Percentiles rank a stretch among this genome's conserved stretches.
Evolutionary conservation across 2,329 filamentous ascomycete genomes (phyloP).

Genomic region (Monosporascus sp.): DNA sequence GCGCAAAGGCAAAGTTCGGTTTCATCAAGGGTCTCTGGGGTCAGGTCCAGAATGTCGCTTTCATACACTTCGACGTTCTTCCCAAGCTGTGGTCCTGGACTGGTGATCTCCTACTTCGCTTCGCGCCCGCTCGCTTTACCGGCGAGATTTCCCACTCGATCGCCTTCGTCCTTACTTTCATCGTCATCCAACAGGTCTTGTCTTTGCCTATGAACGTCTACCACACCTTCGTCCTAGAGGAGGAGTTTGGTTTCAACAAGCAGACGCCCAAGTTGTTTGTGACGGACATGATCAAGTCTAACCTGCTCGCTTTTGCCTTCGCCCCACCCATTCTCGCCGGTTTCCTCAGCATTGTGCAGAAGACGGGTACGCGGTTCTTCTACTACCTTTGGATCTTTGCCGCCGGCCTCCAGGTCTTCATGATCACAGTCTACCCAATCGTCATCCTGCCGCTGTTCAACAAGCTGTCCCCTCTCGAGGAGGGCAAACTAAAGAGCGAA

Average conservation of each 20-base stretch:
- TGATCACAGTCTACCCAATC: slow-evolving; percentile 94
- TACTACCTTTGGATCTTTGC: slow-evolving; percentile 97
- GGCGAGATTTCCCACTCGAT: slow-evolving; percentile 94
- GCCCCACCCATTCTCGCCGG: slow-evolving; percentile 84
- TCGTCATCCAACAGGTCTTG: slow-evolving; percentile 72
- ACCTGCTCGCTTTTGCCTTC: slow-evolving; percentile 73
- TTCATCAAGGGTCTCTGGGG: slow-evolving; percentile 76
- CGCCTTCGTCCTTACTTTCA: slow-evolving; percentile 84
- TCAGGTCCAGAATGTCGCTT: slow-evolving; percentile 81
- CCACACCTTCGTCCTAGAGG: slow-evolving; percentile 91
- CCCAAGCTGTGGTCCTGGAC: slow-evolving; percentile 85
- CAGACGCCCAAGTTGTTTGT: slow-evolving; percentile 86
- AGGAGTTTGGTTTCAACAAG: slow-evolving; percentile 98
- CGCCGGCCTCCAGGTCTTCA: slow-evolving; percentile 83
- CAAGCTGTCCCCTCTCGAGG: slow-evolving; percentile 88
- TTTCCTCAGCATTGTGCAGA: slow-evolving; percentile 90
- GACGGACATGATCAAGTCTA: slow-evolving; percentile 86
- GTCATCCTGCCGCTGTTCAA: slow-evolving; percentile 95
- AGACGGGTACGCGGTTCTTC: slow-evolving; percentile 92
- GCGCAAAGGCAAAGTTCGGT: slow-evolving; percentile 88
- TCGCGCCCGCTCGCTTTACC: slow-evolving; percentile 70
- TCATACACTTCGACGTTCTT: slow-evolving; percentile 86
- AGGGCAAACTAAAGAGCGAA: slow-evolving; percentile 79
- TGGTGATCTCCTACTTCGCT: slow-evolving; percentile 67
- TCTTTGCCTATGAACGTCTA: slow-evolving; percentile 82